phyloP scores from a whole-genome alignment of 768 basidiomycete species.

The Cantharellus cinnabarinus region DNA sequence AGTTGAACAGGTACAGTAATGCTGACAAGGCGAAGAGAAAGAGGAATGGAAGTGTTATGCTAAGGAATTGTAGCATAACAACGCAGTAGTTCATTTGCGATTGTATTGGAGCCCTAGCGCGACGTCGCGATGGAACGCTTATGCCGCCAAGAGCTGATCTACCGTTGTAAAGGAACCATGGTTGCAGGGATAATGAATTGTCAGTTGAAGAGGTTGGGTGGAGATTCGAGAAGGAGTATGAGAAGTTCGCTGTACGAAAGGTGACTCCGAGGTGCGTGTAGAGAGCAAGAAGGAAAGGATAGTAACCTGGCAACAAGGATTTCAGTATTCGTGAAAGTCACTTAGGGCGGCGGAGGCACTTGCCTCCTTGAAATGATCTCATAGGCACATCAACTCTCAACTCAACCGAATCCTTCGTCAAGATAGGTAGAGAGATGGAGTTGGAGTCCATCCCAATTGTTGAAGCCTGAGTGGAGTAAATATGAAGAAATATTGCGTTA shows the following conservation, averaged over 20 bases:
- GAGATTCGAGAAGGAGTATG: slow-evolving; percentile 49
- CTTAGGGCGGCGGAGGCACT: slow-evolving; percentile 8
- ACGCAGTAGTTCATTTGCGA: not conserved
- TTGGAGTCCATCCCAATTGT: slow-evolving; percentile 47
- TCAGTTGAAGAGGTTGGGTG: not conserved
- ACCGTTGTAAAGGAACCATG: slow-evolving; percentile 48
- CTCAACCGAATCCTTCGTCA: slow-evolving; percentile 25
- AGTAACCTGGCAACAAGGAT: slow-evolving; percentile 34
- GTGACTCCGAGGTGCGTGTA: slow-evolving; percentile 40
- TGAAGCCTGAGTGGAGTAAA: slow-evolving; percentile 21
- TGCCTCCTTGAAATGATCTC: slow-evolving; percentile 64
- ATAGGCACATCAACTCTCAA: slow-evolving; percentile 53
- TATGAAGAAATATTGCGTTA: not conserved
- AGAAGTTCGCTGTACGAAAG: slow-evolving; percentile 37
- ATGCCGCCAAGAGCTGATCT: slow-evolving; percentile 32
- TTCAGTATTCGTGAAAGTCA: not conserved
- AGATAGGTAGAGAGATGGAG: slow-evolving; percentile 17
- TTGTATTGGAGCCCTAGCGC: slow-evolving; percentile 1
- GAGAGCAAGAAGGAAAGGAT: slow-evolving; percentile 44
- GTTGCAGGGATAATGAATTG: slow-evolving; percentile 8
- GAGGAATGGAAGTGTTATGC: slow-evolving; percentile 14
- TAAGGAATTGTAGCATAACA: not conserved
- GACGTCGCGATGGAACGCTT: slow-evolving; percentile 25
- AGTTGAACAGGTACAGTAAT: slow-evolving; percentile 26
- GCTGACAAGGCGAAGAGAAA: slow-evolving; percentile 25